phyloP scores from a whole-genome alignment of 495 filamentous ascomycete genomes.

The Amphirosellinia nigrospora region DNA sequence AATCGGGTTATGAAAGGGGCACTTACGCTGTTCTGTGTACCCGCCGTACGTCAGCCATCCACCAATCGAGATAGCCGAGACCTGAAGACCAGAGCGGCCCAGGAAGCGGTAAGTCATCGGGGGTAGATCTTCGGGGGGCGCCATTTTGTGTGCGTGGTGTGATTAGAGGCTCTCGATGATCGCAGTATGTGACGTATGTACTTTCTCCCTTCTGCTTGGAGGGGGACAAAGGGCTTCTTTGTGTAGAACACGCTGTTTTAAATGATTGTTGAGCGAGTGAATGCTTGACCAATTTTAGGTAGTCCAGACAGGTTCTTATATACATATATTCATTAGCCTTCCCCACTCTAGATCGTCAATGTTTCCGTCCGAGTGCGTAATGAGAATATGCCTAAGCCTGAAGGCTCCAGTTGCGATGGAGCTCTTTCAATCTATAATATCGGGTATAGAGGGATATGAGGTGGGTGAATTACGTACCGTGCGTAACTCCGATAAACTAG shows the following conservation, averaged over 20 bases:
- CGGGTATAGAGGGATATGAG: not conserved
- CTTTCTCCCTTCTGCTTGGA: not conserved
- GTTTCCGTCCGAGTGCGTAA: not conserved
- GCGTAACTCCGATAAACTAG: not conserved
- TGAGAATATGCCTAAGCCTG: not conserved
- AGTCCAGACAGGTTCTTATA: not conserved
- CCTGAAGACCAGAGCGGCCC: slow-evolving; percentile 75
- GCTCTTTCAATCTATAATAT: not conserved
- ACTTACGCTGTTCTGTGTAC: slow-evolving; percentile 69
- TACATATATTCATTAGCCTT: not conserved
- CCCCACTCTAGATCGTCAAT: not conserved
- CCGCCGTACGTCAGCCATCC: slow-evolving; percentile 82
- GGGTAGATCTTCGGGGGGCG: slow-evolving; percentile 53
- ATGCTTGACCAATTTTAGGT: not conserved
- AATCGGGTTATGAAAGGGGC: not conserved
- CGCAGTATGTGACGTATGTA: not conserved
- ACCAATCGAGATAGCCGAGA: slow-evolving; percentile 75
- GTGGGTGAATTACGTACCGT: not conserved
- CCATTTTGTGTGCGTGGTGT: slow-evolving; percentile 36
- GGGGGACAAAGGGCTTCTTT: not conserved
- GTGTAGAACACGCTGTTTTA: not conserved
- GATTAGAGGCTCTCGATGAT: not conserved
- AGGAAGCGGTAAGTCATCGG: slow-evolving; percentile 79
- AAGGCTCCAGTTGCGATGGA: not conserved
- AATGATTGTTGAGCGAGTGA: not conserved